These are phyloP conservation scores for Suillus brevipes DNA, from an alignment of 768 basidiomycete species.

Conservation along the genomic window DNA sequence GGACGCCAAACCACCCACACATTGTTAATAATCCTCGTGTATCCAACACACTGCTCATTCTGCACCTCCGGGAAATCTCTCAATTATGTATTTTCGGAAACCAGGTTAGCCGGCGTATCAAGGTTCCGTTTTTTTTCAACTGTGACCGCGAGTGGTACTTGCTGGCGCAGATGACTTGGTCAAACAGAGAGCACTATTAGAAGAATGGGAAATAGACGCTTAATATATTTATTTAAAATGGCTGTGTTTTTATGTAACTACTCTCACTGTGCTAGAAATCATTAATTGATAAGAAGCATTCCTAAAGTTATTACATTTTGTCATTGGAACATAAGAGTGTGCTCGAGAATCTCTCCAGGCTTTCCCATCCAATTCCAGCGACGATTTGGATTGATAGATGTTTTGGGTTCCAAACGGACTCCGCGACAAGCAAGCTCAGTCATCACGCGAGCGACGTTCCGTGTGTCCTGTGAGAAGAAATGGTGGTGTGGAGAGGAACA, in stretches of 20 bases:
- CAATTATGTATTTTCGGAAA: conserved; percentile 6
- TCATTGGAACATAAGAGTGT: conserved; percentile 22
- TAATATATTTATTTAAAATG: conserved; percentile 15
- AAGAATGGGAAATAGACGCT: conserved; percentile 7
- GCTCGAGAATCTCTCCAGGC: conserved; percentile 63
- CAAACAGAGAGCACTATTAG: conserved; percentile 15
- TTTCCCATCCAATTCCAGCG: conserved; percentile 90
- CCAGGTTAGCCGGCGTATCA: conserved; percentile 9
- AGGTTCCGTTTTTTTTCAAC: conserved; percentile 8
- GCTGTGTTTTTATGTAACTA: background rate
- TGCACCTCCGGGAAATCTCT: conserved; percentile 3
- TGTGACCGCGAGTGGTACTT: conserved; percentile 9
- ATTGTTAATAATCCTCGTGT: conserved; percentile 11
- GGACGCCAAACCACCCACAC: background rate
- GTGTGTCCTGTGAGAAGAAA: conserved; percentile 63
- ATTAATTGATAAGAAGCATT: background rate
- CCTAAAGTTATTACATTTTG: background rate
- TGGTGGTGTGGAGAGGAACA: conserved; percentile 6
- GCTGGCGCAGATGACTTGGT: conserved; percentile 13
- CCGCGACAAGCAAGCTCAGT: conserved; percentile 73
- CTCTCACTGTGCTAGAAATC: background rate
- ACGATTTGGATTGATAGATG: conserved; percentile 58
- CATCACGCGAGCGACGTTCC: conserved; percentile 84
- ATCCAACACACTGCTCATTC: conserved; percentile 10
- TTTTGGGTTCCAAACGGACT: conserved; percentile 71